phyloP scores from a whole-genome alignment of 768 basidiomycete genomes.

The Suillus spraguei region DNA sequence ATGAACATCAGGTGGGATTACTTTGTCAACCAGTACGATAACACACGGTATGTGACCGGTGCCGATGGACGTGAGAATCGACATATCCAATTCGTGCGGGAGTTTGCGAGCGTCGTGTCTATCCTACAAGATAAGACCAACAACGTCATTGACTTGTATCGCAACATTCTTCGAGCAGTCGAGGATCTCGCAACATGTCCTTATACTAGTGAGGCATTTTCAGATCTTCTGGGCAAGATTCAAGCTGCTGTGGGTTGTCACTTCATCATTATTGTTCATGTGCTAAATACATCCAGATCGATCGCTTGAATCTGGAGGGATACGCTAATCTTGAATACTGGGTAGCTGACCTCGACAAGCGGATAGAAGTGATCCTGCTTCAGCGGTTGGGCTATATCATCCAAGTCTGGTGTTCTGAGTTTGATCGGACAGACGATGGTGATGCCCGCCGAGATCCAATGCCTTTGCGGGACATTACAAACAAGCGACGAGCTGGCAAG shows the following conservation, averaged over 20 bases:
- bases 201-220: slow-evolving; percentile 83
- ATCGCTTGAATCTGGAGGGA: slow-evolving; percentile 93
- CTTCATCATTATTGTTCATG: neutral
- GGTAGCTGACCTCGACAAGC: slow-evolving; percentile 80
- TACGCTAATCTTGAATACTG: slow-evolving; percentile 94
- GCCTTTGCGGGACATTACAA: slow-evolving; percentile 54
- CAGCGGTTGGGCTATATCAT: slow-evolving; percentile 77
- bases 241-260: slow-evolving; percentile 72
- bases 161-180: slow-evolving; percentile 80
- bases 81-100: slow-evolving; percentile 92
- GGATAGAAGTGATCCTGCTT: slow-evolving; percentile 81
- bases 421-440: slow-evolving; percentile 73
- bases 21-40: slow-evolving; percentile 93
- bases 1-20: slow-evolving; percentile 97
- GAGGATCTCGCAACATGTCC: slow-evolving; percentile 88
- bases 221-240: slow-evolving; percentile 72
- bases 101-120: slow-evolving; percentile 92
- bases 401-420: slow-evolving; percentile 87
- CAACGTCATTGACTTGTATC: slow-evolving; percentile 87
- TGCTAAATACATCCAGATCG: slow-evolving; percentile 59
- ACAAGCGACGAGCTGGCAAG: slow-evolving; percentile 72
- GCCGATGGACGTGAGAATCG: slow-evolving; percentile 83
- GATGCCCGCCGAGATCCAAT: slow-evolving; percentile 58
- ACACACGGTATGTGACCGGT: slow-evolving; percentile 69
- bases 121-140: slow-evolving; percentile 97